Conservation (phyloP, 2,329 filamentous ascomycete species). For the Penicillium brasilianum region DNA sequence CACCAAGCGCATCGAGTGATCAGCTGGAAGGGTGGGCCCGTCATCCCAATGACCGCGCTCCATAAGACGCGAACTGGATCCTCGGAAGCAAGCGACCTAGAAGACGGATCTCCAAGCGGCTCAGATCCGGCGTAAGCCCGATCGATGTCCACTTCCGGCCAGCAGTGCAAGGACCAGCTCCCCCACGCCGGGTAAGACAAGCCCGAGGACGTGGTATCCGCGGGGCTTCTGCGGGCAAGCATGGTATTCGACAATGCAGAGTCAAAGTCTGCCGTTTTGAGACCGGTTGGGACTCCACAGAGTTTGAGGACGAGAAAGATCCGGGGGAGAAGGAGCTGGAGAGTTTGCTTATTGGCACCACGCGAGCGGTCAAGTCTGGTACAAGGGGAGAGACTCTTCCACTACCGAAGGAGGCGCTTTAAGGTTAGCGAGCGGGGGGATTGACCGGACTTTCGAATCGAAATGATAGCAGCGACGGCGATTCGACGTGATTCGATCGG, state of each 20-base stretch:
- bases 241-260: background rate
- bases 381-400: background rate
- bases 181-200: background rate
- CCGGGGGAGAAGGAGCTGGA: slow-evolving; percentile 8
- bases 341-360: slow-evolving; percentile 2
- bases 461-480: background rate
- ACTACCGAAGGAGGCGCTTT: background rate
- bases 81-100: slow-evolving; percentile 15
- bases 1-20: slow-evolving; percentile 20
- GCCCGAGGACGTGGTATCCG: slow-evolving; percentile 5
- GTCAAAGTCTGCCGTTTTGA: slow-evolving; percentile 1
- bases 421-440: slow-evolving; percentile 8
- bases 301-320: slow-evolving; percentile 21
- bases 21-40: slow-evolving; percentile 9
- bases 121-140: background rate
- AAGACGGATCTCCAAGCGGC: slow-evolving; percentile 14
- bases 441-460: background rate
- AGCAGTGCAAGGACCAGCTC: background rate
- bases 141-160: background rate
- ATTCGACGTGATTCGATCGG: background rate
- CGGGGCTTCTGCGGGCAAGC: background rate
- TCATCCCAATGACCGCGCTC: background rate
- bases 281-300: background rate
- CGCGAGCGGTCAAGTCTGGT: slow-evolving; percentile 3
- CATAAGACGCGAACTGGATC: slow-evolving; percentile 2